Evolutionary conservation across 2,329 filamentous ascomycete genomes (phyloP).

Genomic region (Madurella fahalii): DNA sequence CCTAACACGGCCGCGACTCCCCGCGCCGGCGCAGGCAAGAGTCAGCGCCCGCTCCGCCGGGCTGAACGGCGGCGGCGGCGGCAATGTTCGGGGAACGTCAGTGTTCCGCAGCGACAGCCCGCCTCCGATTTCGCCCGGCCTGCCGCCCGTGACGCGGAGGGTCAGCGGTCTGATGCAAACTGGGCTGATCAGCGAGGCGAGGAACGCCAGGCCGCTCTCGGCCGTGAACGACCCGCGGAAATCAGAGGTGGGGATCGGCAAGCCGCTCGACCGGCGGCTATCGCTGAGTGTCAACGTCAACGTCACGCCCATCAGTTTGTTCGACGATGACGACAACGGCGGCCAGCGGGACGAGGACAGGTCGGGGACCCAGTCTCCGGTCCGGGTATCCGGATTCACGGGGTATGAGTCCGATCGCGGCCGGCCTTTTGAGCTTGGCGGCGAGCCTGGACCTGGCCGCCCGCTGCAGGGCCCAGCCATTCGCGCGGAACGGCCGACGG

Average conservation of each 20-base stretch:
- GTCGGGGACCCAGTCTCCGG: constrained; percentile 15
- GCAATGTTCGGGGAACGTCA: not conserved
- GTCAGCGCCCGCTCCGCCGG: constrained; percentile 41
- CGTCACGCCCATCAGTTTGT: constrained; percentile 15
- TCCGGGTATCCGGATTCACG: constrained; percentile 10
- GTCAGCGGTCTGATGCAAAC: constrained; percentile 44
- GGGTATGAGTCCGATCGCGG: constrained; percentile 15
- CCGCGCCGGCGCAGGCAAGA: constrained; percentile 63
- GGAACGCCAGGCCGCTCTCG: constrained; percentile 41
- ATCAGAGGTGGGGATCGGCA: constrained; percentile 7
- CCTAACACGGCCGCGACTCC: constrained; percentile 65
- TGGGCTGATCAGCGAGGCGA: constrained; percentile 48
- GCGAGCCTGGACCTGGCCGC: constrained; percentile 6
- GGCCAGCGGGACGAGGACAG: constrained; percentile 1
- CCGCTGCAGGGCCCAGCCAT: constrained; percentile 27
- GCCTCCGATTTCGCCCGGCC: constrained; percentile 35
- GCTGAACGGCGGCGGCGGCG: constrained; percentile 3
- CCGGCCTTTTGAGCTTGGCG: constrained; percentile 15
- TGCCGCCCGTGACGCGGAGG: constrained; percentile 43
- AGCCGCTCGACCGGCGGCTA: constrained; percentile 14
- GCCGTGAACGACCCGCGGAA: constrained; percentile 20
- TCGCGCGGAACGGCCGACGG: constrained; percentile 44
- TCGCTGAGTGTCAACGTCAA: constrained; percentile 25
- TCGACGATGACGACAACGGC: constrained; percentile 6
- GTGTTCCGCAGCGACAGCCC: constrained; percentile 35